phyloP scores from a whole-genome alignment of 352 stramenopile genomes.

The Pythium phragmiticola region DNA sequence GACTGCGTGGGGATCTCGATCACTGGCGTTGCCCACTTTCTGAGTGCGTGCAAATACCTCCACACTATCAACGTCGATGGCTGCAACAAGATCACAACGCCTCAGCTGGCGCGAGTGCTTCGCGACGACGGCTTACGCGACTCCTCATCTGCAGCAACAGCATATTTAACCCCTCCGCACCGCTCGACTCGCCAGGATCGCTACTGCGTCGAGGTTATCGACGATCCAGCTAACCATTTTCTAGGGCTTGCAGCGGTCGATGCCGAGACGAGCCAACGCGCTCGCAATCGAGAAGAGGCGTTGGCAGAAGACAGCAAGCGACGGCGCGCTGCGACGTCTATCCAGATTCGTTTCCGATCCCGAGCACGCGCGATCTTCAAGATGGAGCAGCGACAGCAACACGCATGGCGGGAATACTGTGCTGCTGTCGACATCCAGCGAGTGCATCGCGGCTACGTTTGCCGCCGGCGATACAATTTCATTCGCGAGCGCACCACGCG shows the following conservation, averaged over 20 bases:
- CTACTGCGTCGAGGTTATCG: conserved; percentile 56
- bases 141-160: not conserved
- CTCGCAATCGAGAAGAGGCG: conserved; percentile 37
- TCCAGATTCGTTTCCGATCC: conserved; percentile 48
- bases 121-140: conserved; percentile 15
- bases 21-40: conserved; percentile 28
- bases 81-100: conserved; percentile 32
- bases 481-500: conserved; percentile 35
- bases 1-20: conserved; percentile 32
- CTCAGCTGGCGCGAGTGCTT: conserved; percentile 32
- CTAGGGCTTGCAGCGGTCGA: conserved; percentile 45
- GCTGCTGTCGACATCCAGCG: conserved; percentile 63
- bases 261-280: conserved; percentile 31
- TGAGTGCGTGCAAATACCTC: conserved; percentile 42
- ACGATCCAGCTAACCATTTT: conserved; percentile 39
- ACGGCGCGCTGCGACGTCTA: conserved; percentile 30
- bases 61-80: conserved; percentile 51
- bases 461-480: conserved; percentile 40
- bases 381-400: conserved; percentile 21
- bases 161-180: not conserved
- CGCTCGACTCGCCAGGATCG: conserved; percentile 17
- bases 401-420: conserved; percentile 50
- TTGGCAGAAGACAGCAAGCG: conserved; percentile 20
- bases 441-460: conserved; percentile 40
- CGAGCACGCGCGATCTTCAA: conserved; percentile 31